Conservation (phyloP, 208 protist genomes). For the Leishmania major region DNA sequence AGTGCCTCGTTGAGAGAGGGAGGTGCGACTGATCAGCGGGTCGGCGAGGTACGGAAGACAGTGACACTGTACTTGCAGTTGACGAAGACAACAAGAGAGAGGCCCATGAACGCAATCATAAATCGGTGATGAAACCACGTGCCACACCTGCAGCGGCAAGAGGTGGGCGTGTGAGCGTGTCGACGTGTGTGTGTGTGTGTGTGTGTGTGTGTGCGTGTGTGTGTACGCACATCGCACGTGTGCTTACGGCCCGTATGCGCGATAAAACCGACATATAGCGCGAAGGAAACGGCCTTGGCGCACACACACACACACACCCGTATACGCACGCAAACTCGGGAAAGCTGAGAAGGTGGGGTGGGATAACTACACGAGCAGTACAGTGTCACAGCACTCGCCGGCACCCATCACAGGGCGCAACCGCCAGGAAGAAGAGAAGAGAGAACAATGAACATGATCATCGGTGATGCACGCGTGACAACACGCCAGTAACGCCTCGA, state of each 20-base stretch:
- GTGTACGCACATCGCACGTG: background rate
- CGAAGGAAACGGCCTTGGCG: too few relatives aligned
- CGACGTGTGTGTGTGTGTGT: background rate
- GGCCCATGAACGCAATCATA: background rate
- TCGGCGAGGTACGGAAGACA: background rate
- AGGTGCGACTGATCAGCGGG: background rate
- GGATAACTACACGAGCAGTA: too few relatives aligned
- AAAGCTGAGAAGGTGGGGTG: background rate
- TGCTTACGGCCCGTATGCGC: background rate
- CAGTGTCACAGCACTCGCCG: background rate
- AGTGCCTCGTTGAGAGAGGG: background rate
- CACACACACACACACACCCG: background rate
- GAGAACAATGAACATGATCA: too few relatives aligned
- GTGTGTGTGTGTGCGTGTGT: background rate
- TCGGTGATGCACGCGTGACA: background rate
- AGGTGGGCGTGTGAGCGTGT: background rate
- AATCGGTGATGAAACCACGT: background rate
- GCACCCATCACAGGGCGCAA: too few relatives aligned
- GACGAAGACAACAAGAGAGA: background rate
- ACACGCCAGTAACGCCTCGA: background rate
- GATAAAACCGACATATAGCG: background rate
- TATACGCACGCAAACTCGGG: background rate
- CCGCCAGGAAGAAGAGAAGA: too few relatives aligned
- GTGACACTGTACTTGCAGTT: background rate
- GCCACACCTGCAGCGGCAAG: background rate